Base-by-base conservation (phyloP, 495 filamentous ascomycete species). In the Aspergillus leporis region DNA sequence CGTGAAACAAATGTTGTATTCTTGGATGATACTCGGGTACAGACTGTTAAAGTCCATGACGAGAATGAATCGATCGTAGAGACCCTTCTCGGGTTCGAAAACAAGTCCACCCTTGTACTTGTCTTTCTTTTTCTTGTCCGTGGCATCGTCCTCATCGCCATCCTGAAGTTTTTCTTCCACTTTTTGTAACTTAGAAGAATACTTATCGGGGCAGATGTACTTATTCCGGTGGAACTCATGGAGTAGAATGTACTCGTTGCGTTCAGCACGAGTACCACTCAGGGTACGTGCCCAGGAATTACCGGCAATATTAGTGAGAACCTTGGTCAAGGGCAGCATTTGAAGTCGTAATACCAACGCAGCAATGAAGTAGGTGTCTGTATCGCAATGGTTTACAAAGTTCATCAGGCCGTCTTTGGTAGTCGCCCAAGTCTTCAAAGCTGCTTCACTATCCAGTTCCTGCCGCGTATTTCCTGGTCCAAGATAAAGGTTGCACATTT, bases 41-140 rank as follows among this genome's bases (percentile, higher is more conserved):
- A 98, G 79, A 72, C 92, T 96, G 83, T 98, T 98, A 79, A 98
- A 98, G 77, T 98, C 94, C 94, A 98, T 98, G 70, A 98, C 94
- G 21, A 98, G 83, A 30, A 98, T 87, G 66, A 93, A 96, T 72
- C 90, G 93, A 79, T 98, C 95, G 67, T 98, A 98, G 23, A 98
- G 81, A 9, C 95, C 94, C 70, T 90, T 97, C 72, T 98, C 93
- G 14, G 94, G 94, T 68, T 98, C 94, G 65, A 98, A 98, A 58
- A 98, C 94, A 43, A 98, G 82, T 79, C 94, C 94, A 67, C 94
- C 94, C 75, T 98, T 97, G 77, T 88, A 98, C 71, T 98, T 98
- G 72, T 98, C 94, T 70, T 97, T 98, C 82, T 97, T 98, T 72
- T 96, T 98, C 83, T 97, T 98, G 66, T 90, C 90, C 3, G 77